phyloP scores from a whole-genome alignment of 1,139 yeast genomes.

The Lodderomyces oxycetoniae region DNA sequence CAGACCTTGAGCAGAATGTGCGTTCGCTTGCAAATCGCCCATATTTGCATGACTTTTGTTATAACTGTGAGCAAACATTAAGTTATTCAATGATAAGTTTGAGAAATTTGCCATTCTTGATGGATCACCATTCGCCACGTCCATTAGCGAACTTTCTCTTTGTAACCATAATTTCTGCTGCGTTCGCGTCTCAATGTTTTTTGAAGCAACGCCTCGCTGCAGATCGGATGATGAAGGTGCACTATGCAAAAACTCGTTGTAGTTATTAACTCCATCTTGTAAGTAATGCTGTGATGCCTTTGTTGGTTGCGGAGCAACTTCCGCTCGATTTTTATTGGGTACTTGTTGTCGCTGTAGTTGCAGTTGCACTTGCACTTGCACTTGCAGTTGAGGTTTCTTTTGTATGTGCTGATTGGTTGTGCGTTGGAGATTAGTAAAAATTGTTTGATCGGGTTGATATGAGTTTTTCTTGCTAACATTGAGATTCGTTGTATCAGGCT shows the following conservation, averaged over 20 bases:
- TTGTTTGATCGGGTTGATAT: slow-evolving; percentile 43
- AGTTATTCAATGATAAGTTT: slow-evolving; percentile 39
- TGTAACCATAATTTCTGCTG: slow-evolving; percentile 83
- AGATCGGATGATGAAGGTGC: slow-evolving; percentile 14
- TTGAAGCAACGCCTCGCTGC: slow-evolving; percentile 11
- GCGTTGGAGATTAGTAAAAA: slow-evolving; percentile 40
- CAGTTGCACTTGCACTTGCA: slow-evolving; percentile 4
- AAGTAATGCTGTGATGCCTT: background rate
- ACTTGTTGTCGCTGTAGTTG: slow-evolving; percentile 9
- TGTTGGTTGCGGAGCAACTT: too few species aligned
- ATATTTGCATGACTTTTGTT: slow-evolving; percentile 25
- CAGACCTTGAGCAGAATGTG: slow-evolving; percentile 1
- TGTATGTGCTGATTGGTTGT: slow-evolving; percentile 34
- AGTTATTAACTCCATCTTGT: slow-evolving; percentile 27
- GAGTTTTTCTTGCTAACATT: slow-evolving; percentile 34
- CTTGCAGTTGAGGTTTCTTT: slow-evolving; percentile 17
- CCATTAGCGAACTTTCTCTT: slow-evolving; percentile 67
- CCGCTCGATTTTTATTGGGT: too few species aligned
- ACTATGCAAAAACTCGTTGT: slow-evolving; percentile 27
- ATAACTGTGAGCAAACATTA: slow-evolving; percentile 42
- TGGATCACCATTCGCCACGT: slow-evolving; percentile 40
- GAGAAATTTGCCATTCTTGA: slow-evolving; percentile 35
- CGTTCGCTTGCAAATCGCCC: slow-evolving; percentile 16
- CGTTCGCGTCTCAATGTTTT: slow-evolving; percentile 51
- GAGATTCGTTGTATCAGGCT: slow-evolving; percentile 34